A percentile compares a stretch with the other conserved stretches of the same genome.
phyloP scores from a whole-genome alignment of 495 filamentous ascomycete species.

The Penicillium herquei region DNA sequence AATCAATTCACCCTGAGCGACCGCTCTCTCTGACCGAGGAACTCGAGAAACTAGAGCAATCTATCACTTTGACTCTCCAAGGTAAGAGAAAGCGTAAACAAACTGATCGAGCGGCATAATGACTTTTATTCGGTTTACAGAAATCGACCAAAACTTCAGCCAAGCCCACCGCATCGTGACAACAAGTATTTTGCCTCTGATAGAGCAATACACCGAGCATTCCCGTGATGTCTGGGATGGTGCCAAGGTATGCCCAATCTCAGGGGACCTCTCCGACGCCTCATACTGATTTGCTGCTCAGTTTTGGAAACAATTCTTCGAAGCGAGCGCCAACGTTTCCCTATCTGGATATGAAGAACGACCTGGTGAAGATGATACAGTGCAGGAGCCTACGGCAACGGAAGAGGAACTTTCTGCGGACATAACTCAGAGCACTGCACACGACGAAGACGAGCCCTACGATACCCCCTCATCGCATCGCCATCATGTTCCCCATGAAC shows the following conservation, averaged over 20 bases:
- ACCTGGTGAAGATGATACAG: constrained; percentile 48
- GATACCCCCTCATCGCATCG: constrained; percentile 36
- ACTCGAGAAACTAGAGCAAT: constrained; percentile 93
- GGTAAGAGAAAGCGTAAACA: constrained; percentile 48
- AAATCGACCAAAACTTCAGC: constrained; percentile 98
- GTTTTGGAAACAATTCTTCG: constrained; percentile 99
- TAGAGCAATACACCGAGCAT: constrained; percentile 95
- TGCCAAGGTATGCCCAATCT: constrained; percentile 60
- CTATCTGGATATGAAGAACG: constrained; percentile 93
- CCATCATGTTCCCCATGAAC: constrained; percentile 20
- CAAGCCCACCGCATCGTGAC: constrained; percentile 96
- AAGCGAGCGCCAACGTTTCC: constrained; percentile 94
- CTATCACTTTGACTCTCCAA: constrained; percentile 94
- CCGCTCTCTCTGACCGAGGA: constrained; percentile 87
- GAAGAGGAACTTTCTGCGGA: constrained; percentile 52
- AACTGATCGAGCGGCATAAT: constrained; percentile 9
- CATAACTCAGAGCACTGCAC: constrained; percentile 36
- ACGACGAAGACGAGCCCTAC: constrained; percentile 31
- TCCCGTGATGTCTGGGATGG: constrained; percentile 95
- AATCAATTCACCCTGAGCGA: constrained; percentile 53
- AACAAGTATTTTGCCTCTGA: constrained; percentile 84
- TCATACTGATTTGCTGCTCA: constrained; percentile 28
- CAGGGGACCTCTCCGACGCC: background rate
- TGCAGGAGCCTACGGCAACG: constrained; percentile 48
- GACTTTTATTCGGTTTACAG: constrained; percentile 42